Evolutionary conservation across 2,329 filamentous ascomycete genomes (phyloP).

Genomic region (Fusarium luffae): DNA sequence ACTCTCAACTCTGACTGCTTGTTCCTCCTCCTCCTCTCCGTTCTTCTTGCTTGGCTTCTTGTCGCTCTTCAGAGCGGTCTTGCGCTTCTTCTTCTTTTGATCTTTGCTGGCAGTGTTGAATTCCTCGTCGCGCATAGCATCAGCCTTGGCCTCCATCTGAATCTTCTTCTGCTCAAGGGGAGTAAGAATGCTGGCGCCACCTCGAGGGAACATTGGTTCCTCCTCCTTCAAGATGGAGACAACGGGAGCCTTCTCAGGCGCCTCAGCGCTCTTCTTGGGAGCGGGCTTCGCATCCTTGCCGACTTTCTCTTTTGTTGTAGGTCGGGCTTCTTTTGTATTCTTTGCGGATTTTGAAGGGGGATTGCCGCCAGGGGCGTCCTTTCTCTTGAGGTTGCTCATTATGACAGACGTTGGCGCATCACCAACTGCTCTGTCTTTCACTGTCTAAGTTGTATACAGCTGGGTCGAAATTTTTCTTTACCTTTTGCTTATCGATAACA

Average conservation of each 20-base stretch:
- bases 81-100: slow-evolving; percentile 67
- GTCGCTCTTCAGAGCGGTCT: slow-evolving; percentile 61
- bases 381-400: slow-evolving; percentile 69
- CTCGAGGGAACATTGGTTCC: slow-evolving; percentile 90
- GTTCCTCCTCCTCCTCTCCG: slow-evolving; percentile 54
- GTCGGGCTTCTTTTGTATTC: slow-evolving; percentile 57
- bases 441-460: slow-evolving; percentile 18
- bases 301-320: slow-evolving; percentile 58
- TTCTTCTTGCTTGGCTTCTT: slow-evolving; percentile 62
- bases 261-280: slow-evolving; percentile 47
- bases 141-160: slow-evolving; percentile 88
- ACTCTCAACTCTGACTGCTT: slow-evolving; percentile 80
- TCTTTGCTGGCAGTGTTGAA: slow-evolving; percentile 62
- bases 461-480: slow-evolving; percentile 15
- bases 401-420: slow-evolving; percentile 47
- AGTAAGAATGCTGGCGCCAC: slow-evolving; percentile 89
- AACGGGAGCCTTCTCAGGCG: slow-evolving; percentile 50
- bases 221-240: slow-evolving; percentile 74
- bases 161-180: slow-evolving; percentile 97
- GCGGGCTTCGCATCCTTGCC: slow-evolving; percentile 47
- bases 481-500: slow-evolving; percentile 29
- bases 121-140: slow-evolving; percentile 89
- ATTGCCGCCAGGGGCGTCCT: slow-evolving; percentile 65
- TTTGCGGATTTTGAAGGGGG: slow-evolving; percentile 62
- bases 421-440: slow-evolving; percentile 40